phyloP scores from a whole-genome alignment of 1,139 yeast species.

The Insectozyma bohioensis region DNA sequence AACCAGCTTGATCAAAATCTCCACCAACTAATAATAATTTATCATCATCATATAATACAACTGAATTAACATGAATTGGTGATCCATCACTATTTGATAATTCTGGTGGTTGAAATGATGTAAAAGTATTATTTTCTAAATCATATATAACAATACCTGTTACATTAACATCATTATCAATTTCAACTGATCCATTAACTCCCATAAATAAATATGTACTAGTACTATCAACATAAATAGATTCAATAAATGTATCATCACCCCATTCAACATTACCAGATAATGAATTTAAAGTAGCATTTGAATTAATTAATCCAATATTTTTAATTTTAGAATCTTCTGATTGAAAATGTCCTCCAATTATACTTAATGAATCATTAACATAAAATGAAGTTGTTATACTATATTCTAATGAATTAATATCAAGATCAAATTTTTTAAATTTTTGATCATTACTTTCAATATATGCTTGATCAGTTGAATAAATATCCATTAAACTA shows the following conservation, averaged over 20 bases:
- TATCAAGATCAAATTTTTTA: constrained; percentile 23
- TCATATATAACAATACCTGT: constrained; percentile 57
- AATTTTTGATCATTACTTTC: constrained; percentile 20
- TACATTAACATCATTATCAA: constrained; percentile 22
- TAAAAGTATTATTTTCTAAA: constrained; percentile 36
- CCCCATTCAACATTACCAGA: constrained; percentile 38
- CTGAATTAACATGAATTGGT: constrained; percentile 46
- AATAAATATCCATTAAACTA: constrained; percentile 35
- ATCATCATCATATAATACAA: constrained; percentile 52
- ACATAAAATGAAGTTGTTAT: constrained; percentile 43
- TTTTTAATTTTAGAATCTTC: constrained; percentile 22
- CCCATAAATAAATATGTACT: constrained; percentile 48
- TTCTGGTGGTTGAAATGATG: constrained; percentile 49
- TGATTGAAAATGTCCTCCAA: constrained; percentile 49
- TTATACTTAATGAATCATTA: constrained; percentile 48
- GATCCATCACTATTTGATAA: constrained; percentile 26
- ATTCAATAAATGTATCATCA: constrained; percentile 33
- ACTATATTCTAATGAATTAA: constrained; percentile 28
- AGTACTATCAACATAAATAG: constrained; percentile 41
- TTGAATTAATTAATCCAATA: constrained; percentile 38
- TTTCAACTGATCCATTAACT: constrained; percentile 44
- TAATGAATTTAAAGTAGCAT: constrained; percentile 24
- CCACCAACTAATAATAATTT: constrained; percentile 74
- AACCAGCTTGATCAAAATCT: constrained; percentile 59
- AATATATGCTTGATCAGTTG: constrained; percentile 32